Evolutionary conservation across 192 early-diverging fungal species (phyloP), one percentile per base, ranked within the genome.

Genomic region (Piromyces finnis): DNA sequence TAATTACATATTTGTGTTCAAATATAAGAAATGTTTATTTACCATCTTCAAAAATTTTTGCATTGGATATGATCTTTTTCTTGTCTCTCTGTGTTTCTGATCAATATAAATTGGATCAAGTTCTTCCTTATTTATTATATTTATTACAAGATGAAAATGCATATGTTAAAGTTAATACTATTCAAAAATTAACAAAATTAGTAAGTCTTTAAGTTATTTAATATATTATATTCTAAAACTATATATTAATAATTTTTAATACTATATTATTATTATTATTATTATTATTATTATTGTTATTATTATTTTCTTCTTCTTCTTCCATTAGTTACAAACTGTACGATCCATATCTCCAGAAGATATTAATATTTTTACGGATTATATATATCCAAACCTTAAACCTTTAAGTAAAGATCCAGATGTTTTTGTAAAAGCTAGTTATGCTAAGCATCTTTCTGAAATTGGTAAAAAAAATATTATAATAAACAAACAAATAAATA

Each of bases 331-430:
- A 27, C 85, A 87, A n/a, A 91, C 89, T 78, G 89, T 97, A 29
- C 89, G 93, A 30, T 89, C 87, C 2, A 87, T 97, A 27, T 92
- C 94, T 30, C 89, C 94, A 0, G 89, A 91, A 51, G 94, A 97
- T 83, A 93, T 92, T 37, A 91, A 90, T 22, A 92, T 98, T 16
- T 98, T 97, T 79, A 93, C 92, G 30, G 97, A 97, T 81, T 97
- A 96, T 81, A 89, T 98, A 29, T 84, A 95, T 18, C 95, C 95
- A 14, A 87, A 88, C 28, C 80, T 97, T 30, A 90, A 91, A 78
- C 83, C 86, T 29, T 90, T 96, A 81, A 83, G 92, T 5, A 83
- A 84, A 3, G 96, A 97, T 82, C 82, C 86, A 4, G 93, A 95
- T 80, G 88, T 89, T 0, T 83, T 93, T 29, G 97, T 96, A 12